Conservation (phyloP, 352 stramenopile genomes). For the Elongisporangium anandrum region DNA sequence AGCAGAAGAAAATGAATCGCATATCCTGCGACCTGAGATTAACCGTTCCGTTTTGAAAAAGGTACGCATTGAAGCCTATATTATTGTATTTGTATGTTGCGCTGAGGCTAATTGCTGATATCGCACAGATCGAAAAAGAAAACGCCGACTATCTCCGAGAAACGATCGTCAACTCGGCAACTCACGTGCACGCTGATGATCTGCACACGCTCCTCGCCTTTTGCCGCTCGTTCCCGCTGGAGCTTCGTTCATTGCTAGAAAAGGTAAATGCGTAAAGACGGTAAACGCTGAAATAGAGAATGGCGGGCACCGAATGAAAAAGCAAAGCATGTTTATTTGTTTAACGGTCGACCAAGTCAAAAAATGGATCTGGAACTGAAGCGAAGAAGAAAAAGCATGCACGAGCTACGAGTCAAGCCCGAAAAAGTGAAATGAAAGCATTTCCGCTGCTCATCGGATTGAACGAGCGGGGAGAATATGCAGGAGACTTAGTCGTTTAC, state of each 20-base stretch:
- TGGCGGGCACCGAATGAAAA: neutral
- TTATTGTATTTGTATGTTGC: neutral
- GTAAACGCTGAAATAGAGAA: neutral
- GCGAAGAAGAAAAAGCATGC: neutral
- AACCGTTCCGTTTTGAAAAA: constrained; percentile 49
- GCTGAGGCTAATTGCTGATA: constrained; percentile 3
- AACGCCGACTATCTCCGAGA: constrained; percentile 59
- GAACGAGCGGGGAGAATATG: neutral
- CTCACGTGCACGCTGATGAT: constrained; percentile 53
- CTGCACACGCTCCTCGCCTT: constrained; percentile 59
- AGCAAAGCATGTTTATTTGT: neutral
- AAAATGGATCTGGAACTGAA: constrained; percentile 1
- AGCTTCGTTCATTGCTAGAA: constrained; percentile 32
- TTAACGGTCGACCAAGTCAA: neutral
- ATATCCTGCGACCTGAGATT: constrained; percentile 14
- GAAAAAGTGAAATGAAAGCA: too few relatives aligned
- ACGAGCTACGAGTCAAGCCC: neutral
- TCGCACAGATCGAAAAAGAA: constrained; percentile 52
- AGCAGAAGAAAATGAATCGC: constrained; percentile 8
- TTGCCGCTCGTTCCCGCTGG: constrained; percentile 38
- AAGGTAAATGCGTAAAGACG: constrained; percentile 2
- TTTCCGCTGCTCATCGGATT: too few relatives aligned
- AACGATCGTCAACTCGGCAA: constrained; percentile 40
- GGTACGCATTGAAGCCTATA: constrained; percentile 20
- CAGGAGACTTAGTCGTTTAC: neutral